Percentiles rank a stretch among this genome's conserved stretches.
phyloP scores from a whole-genome alignment of 257 asterid species.

The Lavandula angustifolia region DNA sequence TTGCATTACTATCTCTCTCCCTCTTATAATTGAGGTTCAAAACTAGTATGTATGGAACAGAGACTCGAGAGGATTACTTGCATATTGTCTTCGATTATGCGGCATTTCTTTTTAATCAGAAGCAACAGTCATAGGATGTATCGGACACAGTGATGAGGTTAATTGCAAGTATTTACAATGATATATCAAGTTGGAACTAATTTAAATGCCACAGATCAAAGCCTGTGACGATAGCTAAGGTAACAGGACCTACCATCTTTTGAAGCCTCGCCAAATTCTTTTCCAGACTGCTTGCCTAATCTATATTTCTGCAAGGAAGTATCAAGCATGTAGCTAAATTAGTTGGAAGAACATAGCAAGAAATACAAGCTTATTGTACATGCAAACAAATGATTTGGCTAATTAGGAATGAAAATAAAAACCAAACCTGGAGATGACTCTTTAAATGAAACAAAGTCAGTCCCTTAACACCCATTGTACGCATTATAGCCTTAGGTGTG shows the following conservation, averaged over 20 bases:
- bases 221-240: constrained; percentile 27
- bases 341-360: constrained; percentile 7
- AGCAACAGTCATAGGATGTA: constrained; percentile 7
- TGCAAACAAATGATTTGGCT: constrained; percentile 1
- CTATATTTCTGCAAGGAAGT: constrained; percentile 68
- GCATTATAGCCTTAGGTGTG: constrained; percentile 84
- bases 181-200: constrained; percentile 9
- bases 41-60: constrained; percentile 5
- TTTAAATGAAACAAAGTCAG: constrained; percentile 83
- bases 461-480: constrained; percentile 93
- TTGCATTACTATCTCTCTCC: constrained; percentile 7
- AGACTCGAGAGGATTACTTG: constrained; percentile 18
- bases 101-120: neutral
- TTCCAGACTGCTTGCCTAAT: constrained; percentile 85
- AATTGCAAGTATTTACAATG: constrained; percentile 9
- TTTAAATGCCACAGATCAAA: neutral
- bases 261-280: constrained; percentile 67
- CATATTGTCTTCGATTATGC: constrained; percentile 1
- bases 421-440: constrained; percentile 78
- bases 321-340: constrained; percentile 29
- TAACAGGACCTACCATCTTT: constrained; percentile 65
- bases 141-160: neutral
- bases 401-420: constrained; percentile 27
- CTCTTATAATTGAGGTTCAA: neutral
- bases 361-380: constrained; percentile 23